Percentiles rank a stretch among this genome's conserved stretches.
These are phyloP conservation scores for Aspergillus baeticus DNA, from an alignment of 495 filamentous ascomycete genomes.

Conservation along the genomic window DNA sequence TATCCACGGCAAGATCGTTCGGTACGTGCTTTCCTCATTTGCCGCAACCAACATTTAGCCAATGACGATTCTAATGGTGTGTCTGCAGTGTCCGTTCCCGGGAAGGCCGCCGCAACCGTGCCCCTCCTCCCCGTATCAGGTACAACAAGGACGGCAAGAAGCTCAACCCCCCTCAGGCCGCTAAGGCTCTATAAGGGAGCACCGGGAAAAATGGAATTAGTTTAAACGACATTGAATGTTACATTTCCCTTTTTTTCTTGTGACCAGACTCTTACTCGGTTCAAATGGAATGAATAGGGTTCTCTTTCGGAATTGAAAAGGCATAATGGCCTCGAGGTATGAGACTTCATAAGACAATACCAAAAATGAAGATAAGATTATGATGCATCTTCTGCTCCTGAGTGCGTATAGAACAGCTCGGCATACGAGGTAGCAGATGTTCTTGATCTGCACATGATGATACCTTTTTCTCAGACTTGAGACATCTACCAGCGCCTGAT, in stretches of 20 bases:
- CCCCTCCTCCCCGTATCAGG: slow-evolving; percentile 90
- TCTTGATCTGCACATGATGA: too few relatives aligned
- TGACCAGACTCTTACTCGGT: slow-evolving; percentile 22
- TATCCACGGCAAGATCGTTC: slow-evolving; percentile 99
- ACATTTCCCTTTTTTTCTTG: slow-evolving; percentile 25
- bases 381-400: slow-evolving; percentile 3
- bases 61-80: neutral
- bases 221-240: slow-evolving; percentile 28
- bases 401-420: too few relatives aligned
- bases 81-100: slow-evolving; percentile 85
- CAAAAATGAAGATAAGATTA: slow-evolving; percentile 15
- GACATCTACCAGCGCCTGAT: too few relatives aligned
- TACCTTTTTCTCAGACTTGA: too few relatives aligned
- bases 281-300: slow-evolving; percentile 29
- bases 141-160: slow-evolving; percentile 99
- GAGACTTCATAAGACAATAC: slow-evolving; percentile 10
- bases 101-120: slow-evolving; percentile 97
- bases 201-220: slow-evolving; percentile 41
- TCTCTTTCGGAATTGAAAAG: slow-evolving; percentile 26
- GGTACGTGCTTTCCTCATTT: slow-evolving; percentile 59
- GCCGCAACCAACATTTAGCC: neutral
- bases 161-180: slow-evolving; percentile 86
- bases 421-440: neutral
- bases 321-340: slow-evolving; percentile 6
- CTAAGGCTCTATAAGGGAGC: slow-evolving; percentile 58